These are phyloP conservation scores for Neofusicoccum cordaticola DNA, from an alignment of 2,329 filamentous ascomycete species.

Conservation along the genomic window DNA sequence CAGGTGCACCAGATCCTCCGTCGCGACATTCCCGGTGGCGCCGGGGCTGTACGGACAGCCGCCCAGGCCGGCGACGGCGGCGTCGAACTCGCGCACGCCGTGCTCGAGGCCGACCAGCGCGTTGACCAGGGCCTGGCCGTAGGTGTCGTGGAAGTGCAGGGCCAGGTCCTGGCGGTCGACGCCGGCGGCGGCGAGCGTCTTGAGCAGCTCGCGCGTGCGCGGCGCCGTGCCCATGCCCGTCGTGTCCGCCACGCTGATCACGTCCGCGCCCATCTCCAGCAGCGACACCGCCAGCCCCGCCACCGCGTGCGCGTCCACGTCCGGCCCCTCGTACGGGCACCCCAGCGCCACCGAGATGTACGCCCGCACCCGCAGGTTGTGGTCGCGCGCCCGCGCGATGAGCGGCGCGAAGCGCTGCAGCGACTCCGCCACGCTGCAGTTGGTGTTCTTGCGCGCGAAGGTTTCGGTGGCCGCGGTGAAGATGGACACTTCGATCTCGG, in stretches of 20 bases:
- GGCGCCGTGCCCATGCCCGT: constrained; percentile 86
- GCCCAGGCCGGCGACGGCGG: constrained; percentile 74
- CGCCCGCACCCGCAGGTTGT: constrained; percentile 67
- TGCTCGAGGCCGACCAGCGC: constrained; percentile 73
- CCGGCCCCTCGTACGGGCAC: constrained; percentile 69
- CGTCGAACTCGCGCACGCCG: constrained; percentile 76
- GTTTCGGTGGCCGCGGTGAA: constrained; percentile 80
- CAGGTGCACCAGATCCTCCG: constrained; percentile 78
- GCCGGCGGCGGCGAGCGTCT: constrained; percentile 63
- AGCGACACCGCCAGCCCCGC: constrained; percentile 62
- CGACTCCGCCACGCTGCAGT: constrained; percentile 73
- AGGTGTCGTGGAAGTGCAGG: constrained; percentile 87
- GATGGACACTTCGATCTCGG: constrained; percentile 73
- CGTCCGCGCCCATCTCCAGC: constrained; percentile 83
- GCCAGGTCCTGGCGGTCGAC: constrained; percentile 69
- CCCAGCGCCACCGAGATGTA: constrained; percentile 73
- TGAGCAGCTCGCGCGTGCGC: constrained; percentile 62
- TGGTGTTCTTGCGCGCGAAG: constrained; percentile 79
- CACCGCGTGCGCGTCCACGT: constrained; percentile 53
- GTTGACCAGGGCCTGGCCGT: constrained; percentile 81
- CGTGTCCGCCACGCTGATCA: constrained; percentile 87
- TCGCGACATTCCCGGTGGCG: constrained; percentile 81
- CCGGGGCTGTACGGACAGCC: constrained; percentile 84
- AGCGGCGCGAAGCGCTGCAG: constrained; percentile 68
- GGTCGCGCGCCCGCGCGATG: constrained; percentile 63